A percentile compares a stretch with the other conserved stretches of the same genome.
Conservation (phyloP, 495 filamentous ascomycete genomes). For the Mytilinidion resinicola region DNA sequence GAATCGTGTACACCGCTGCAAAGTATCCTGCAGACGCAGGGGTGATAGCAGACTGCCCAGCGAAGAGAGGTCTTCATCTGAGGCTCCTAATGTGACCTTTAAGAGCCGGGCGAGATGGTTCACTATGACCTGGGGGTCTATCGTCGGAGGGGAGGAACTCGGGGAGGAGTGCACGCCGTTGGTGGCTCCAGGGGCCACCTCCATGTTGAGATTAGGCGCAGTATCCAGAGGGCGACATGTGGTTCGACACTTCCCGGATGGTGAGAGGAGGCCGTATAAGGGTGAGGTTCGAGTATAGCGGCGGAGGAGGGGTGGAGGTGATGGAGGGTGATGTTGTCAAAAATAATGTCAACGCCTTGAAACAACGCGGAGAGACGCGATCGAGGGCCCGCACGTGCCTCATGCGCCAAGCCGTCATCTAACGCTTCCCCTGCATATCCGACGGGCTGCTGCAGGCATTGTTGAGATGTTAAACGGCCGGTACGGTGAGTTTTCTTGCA, state of each 20-base stretch:
- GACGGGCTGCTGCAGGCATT: no score
- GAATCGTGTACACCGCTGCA: constrained; percentile 82
- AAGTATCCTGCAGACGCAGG: constrained; percentile 62
- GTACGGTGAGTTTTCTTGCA: no score
- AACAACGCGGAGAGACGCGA: no score
- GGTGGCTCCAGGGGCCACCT: constrained; percentile 33
- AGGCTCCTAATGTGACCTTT: constrained; percentile 78
- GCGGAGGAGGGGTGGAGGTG: not conserved
- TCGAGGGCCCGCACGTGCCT: no score
- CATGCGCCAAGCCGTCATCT: no score
- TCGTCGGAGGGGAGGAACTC: constrained; percentile 37
- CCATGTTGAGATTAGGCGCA: constrained; percentile 30
- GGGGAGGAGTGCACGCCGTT: constrained; percentile 33
- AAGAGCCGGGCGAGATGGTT: constrained; percentile 75
- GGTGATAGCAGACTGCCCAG: constrained; percentile 76
- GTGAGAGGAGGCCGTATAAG: no score
- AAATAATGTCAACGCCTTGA: no score
- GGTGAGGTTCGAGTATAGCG: not conserved
- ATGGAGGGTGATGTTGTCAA: not conserved
- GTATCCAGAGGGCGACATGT: constrained; percentile 20
- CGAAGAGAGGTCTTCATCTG: constrained; percentile 68
- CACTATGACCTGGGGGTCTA: constrained; percentile 59
- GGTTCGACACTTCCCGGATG: constrained; percentile 8
- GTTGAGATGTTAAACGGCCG: no score
- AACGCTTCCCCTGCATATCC: no score